Base-by-base conservation (phyloP, 306 rosid species). In the Cucurbita maxima region DNA sequence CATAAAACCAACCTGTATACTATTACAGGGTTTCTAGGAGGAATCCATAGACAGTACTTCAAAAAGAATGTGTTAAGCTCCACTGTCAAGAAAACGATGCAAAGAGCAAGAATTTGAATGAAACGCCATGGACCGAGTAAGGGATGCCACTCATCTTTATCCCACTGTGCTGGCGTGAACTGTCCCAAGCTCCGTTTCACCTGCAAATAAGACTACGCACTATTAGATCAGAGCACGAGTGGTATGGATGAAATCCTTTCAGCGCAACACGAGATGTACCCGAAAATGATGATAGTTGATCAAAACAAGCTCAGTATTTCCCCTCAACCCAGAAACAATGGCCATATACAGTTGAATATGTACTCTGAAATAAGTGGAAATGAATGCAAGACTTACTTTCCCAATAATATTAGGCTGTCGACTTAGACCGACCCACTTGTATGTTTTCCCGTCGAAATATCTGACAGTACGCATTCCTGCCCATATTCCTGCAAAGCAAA, bases 141-240 rank as follows among this genome's bases (percentile, higher is more conserved):
- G 37, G 99, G 99, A 75, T 88, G 97, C 99, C 99, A 89, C 88
- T 95, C 96, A 45, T 95, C 99, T 83, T 95, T 95, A 86, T 95
- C 99, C 99, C 99, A 95, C 72, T 83, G 88, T 22, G 99, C 99
- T 9, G 99, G 99, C 4, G 96, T 95, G 80, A 95, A 95, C 78
- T 95, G 97, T 50, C 89, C 92, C 76, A 95, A 83, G 10, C 96
- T 89, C 81, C 99, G 80, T 80, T 95, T 95, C 60, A 95, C 90
- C 99, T 95, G 84, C 67, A 82, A 52, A 68, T 70, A 70, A 47
- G 74, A 16, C 74, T 50, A 70, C 74, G 4, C 47, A 51, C 22
- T 34, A 12, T 70, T 70, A 70, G 74, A 34, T 51, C 30, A 0
- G 9, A 14, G 22, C 4, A 22, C 55, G 3, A 58, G 6, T 47